Evolutionary conservation across 1,139 yeast genomes (phyloP).

Genomic region (Candida labiduridarum): DNA sequence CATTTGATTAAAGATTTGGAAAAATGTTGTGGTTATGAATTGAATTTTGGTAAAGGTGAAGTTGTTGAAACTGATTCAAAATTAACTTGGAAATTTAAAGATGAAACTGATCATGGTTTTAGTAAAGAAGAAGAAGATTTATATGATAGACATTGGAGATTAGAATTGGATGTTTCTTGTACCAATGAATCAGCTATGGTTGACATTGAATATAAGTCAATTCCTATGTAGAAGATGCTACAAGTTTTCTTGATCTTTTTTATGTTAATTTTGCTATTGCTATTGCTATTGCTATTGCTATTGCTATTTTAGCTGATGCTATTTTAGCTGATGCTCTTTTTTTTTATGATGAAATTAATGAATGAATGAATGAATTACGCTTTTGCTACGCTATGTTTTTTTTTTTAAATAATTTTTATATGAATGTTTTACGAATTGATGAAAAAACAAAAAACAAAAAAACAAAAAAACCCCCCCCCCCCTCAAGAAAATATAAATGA

Average conservation of each 20-base stretch:
- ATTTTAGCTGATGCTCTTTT: not conserved
- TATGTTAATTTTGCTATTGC: too few relatives aligned
- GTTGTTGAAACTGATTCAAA: conserved; percentile 48
- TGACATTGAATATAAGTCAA: conserved; percentile 58
- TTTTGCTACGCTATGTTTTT: not conserved
- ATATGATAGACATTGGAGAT: conserved; percentile 56
- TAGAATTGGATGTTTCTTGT: conserved; percentile 59
- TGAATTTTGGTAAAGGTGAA: conserved; percentile 54
- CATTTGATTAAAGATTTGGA: conserved; percentile 70
- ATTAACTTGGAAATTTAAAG: conserved; percentile 57
- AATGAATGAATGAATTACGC: not conserved
- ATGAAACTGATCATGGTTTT: conserved; percentile 57
- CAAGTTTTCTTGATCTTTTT: not conserved
- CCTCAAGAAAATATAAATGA: not conserved
- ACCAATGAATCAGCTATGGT: conserved; percentile 63
- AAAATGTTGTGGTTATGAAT: conserved; percentile 58
- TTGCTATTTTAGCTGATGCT: too few relatives aligned
- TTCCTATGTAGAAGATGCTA: conserved; percentile 25
- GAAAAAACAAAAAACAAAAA: not conserved
- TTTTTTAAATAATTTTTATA: not conserved
- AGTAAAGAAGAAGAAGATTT: conserved; percentile 46
- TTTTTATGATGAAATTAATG: too few relatives aligned
- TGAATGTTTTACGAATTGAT: conserved; percentile 7
- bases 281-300: too few relatives aligned
- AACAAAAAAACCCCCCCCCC: too few relatives aligned